Evolutionary conservation across 441 rosid species (phyloP), one percentile per base, ranked within the genome.

Genomic region (Pelargonium australe): DNA sequence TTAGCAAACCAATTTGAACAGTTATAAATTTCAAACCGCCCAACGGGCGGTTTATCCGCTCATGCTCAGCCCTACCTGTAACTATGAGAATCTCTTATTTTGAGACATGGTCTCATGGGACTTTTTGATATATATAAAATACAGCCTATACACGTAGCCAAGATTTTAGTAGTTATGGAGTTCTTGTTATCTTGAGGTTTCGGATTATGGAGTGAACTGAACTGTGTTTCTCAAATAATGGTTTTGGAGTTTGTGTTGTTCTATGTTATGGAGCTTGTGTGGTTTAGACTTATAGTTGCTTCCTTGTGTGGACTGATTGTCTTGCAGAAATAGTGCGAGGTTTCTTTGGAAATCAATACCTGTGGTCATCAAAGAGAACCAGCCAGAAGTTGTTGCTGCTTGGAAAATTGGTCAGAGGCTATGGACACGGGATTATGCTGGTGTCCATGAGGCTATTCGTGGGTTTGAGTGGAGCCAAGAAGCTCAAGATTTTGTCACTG

Each of bases 311-410:
- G 67, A 51, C 34, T 55, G 66, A 60, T 63, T 47, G 9, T 73
- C 11, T 67, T 82, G 69, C 89, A 94, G 99, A 70, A 89, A 89
- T 58, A 88, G 92, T 44, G 90, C 97, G 0, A 83, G 99, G 51
- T 93, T 87, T 73, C 86, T 91, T 8, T 91, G 98, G 97, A 91
- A 91, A 74, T 78, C 95, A 12, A 85, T 91, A 75, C 93, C 97
- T 74, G 41, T 81, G 2, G 62, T 73, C 6, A 71, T 85, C 66
- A 92, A 87, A 75, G 96, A 89, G 78, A 87, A 75, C 85, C 85
- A 80, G 67, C 86, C 86, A 0, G 97, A 91, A 73, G 76, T 89
- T 25, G 83, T 74, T 74, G 96, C 96, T 5, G 88, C 81, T 43
- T 94, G 97, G 99, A 79, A 55, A 75, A 84, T 94, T 72, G 94